phyloP scores from a whole-genome alignment of 2,329 filamentous ascomycete species.

The Fusarium buxicola region DNA sequence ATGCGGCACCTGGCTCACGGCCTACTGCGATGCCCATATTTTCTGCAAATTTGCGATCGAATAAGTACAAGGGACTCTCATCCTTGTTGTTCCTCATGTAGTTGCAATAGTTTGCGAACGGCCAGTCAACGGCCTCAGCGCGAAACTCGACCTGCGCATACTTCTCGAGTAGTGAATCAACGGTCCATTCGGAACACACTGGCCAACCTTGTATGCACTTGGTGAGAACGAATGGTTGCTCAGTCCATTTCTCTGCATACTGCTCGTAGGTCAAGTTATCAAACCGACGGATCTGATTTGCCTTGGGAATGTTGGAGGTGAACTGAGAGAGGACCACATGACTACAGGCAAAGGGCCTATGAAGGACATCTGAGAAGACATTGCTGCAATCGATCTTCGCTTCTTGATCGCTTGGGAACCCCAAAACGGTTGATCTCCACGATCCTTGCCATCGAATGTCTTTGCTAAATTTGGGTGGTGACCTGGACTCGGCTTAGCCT shows the following conservation, averaged over 20 bases:
- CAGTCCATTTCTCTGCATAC: constrained; percentile 80
- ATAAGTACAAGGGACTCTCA: constrained; percentile 92
- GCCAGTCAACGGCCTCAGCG: constrained; percentile 95
- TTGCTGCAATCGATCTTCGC: constrained; percentile 76
- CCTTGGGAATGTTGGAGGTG: constrained; percentile 74
- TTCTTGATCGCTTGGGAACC: constrained; percentile 61
- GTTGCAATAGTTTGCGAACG: constrained; percentile 79
- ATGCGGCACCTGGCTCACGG: constrained; percentile 63
- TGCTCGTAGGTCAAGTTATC: constrained; percentile 75
- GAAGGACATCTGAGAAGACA: constrained; percentile 90
- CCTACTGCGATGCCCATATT: constrained; percentile 83
- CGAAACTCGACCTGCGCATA: constrained; percentile 79
- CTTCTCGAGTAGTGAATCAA: constrained; percentile 71
- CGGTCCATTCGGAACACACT: constrained; percentile 78
- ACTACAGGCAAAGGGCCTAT: constrained; percentile 90
- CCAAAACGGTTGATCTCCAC: constrained; percentile 84
- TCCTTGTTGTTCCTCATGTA: constrained; percentile 86
- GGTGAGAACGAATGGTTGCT: constrained; percentile 88
- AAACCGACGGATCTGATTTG: constrained; percentile 79
- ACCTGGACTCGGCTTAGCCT: constrained; percentile 42
- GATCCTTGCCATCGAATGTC: constrained; percentile 76
- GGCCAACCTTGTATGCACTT: constrained; percentile 85
- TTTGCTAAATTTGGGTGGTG: constrained; percentile 48
- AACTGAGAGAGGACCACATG: constrained; percentile 77
- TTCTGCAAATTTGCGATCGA: constrained; percentile 86